Evolutionary conservation across 352 stramenopile genomes (phyloP).

Genomic region (Thraustotheca clavata): DNA sequence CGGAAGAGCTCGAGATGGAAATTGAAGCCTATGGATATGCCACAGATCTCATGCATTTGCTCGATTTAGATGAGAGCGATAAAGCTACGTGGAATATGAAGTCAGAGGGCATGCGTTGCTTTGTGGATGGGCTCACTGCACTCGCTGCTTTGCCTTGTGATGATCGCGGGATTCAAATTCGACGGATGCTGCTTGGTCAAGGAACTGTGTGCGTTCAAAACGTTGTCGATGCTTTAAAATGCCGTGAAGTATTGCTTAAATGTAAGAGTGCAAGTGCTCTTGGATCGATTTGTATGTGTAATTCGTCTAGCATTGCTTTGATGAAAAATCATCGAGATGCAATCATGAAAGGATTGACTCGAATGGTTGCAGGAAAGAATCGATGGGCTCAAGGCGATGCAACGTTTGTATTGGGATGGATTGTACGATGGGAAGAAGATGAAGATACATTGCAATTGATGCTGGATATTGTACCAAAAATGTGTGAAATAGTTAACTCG

Average conservation of each 20-base stretch:
- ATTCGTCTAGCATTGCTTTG: neutral
- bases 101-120: slow-evolving; percentile 16
- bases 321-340: neutral
- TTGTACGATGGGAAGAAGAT: slow-evolving; percentile 12
- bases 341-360: neutral
- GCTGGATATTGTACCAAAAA: neutral
- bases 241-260: slow-evolving; percentile 16
- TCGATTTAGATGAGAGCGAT: neutral
- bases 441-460: neutral
- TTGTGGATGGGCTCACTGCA: slow-evolving; percentile 18
- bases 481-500: slow-evolving; percentile 4
- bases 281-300: slow-evolving; percentile 20
- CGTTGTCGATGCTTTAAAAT: slow-evolving; percentile 17
- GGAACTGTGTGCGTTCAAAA: neutral
- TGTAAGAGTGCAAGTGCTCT: slow-evolving; percentile 19
- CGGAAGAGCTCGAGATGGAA: slow-evolving; percentile 2
- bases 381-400: slow-evolving; percentile 22
- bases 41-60: slow-evolving; percentile 16
- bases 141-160: slow-evolving; percentile 13
- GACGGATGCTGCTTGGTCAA: slow-evolving; percentile 10
- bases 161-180: slow-evolving; percentile 10
- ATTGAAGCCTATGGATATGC: slow-evolving; percentile 14
- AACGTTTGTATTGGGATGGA: slow-evolving; percentile 19
- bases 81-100: slow-evolving; percentile 21
- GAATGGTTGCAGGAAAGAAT: slow-evolving; percentile 16